Base-by-base conservation (phyloP, 1,284 basidiomycete species). In the Phylloboletellus chloephorus region DNA sequence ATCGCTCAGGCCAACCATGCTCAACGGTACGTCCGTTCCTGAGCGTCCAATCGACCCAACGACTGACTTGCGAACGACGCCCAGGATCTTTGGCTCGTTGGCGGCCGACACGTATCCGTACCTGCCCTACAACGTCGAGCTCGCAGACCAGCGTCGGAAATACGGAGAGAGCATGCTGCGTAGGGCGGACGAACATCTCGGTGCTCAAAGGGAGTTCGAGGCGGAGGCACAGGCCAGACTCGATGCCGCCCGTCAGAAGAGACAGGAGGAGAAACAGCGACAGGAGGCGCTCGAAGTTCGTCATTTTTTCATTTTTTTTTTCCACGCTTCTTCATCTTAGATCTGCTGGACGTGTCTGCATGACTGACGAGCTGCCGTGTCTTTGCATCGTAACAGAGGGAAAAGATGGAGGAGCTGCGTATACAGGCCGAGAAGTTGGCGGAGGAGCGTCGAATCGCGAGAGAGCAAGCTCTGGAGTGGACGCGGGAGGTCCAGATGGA, bases 131-230 rank as follows among this genome's bases (percentile, higher is more conserved):
- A 87, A 74, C 52, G 72, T 76, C 6, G 90, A 94, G 37, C 75
- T 95, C 34, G 90, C 91, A 0, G 85, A 92, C 53, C 88, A 95
- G 53, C 79, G 93, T 43, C 74, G 81, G 31, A 84, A 86, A 58
- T 96, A 95, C 54, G 89, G 91, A 19, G 84, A 90, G 45, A 83
- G 76, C 57, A 79, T 96, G 69, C 63, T 94, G 37, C 73, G 85
- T 39, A 79, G 79, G 45, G 82, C 79, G 1, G 87, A 89, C 10
- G 87, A 88, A 35, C 86, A 91, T 54, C 67, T 91, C 22, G 64
- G 73, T 5, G 67, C 72, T 20, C 93, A 97, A 59, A 69, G 75
- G 45, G 77, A 79, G 44, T 80, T 82, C 57, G 92, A 96, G 61
- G 68, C 67, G 2, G 83, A 88, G 52, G 73, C 77, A 1, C 74